Evolutionary conservation across 78 protist species (phyloP).

Genomic region (Fonticula alba): DNA sequence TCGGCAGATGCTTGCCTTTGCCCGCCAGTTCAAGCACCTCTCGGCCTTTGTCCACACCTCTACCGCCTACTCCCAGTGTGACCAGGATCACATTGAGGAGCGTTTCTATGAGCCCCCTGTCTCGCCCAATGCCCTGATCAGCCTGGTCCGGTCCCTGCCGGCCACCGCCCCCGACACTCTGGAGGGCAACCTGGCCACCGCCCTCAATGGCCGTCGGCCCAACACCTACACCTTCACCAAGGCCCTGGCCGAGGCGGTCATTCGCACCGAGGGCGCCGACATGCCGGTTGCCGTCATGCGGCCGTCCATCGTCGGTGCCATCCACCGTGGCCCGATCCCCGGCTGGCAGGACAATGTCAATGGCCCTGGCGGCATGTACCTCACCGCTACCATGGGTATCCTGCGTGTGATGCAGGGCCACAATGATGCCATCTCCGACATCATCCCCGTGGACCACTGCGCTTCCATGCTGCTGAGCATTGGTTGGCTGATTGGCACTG

Average conservation of each 20-base stretch:
- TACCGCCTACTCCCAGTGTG: constrained; percentile 48
- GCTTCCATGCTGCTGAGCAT: constrained; percentile 20
- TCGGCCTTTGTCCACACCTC: constrained; percentile 51
- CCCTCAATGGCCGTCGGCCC: constrained; percentile 36
- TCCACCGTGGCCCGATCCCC: constrained; percentile 41
- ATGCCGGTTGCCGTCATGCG: constrained; percentile 46
- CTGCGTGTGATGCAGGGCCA: constrained; percentile 26
- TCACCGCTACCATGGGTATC: constrained; percentile 50
- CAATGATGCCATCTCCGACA: neutral
- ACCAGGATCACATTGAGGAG: constrained; percentile 30
- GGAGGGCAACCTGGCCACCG: constrained; percentile 3
- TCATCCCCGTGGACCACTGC: constrained; percentile 62
- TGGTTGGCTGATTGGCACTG: too few species aligned
- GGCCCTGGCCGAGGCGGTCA: constrained; percentile 43
- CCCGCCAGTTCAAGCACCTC: neutral
- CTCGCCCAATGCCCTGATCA: constrained; percentile 41
- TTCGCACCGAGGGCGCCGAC: constrained; percentile 3
- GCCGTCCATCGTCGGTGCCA: constrained; percentile 61
- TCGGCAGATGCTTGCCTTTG: neutral
- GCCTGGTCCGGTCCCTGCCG: constrained; percentile 18
- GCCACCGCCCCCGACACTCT: constrained; percentile 16
- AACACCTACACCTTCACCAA: constrained; percentile 72
- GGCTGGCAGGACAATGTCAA: constrained; percentile 60
- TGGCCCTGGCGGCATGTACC: constrained; percentile 48
- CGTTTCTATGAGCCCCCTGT: neutral